These are phyloP conservation scores for Aspergillus campestris DNA, from an alignment of 495 filamentous ascomycete species.

Conservation along the genomic window DNA sequence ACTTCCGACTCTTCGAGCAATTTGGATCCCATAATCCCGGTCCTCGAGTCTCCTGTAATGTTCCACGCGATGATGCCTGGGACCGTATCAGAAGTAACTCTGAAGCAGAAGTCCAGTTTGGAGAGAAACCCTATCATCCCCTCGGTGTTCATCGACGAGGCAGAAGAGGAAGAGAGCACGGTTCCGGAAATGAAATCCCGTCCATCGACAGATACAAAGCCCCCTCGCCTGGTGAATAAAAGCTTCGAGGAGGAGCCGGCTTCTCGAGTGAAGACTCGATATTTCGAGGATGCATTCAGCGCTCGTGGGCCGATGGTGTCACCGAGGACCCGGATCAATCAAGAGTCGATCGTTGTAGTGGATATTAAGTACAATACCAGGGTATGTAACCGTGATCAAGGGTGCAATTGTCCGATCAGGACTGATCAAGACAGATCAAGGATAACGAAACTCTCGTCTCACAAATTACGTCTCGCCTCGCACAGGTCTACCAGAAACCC, in stretches of 20 bases:
- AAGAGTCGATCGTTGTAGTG: constrained; percentile 64
- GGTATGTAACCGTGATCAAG: constrained; percentile 38
- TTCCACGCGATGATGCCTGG: constrained; percentile 10
- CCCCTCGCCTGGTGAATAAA: constrained; percentile 5
- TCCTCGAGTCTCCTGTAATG: constrained; percentile 15
- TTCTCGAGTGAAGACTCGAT: constrained; percentile 35
- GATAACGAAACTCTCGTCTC: constrained; percentile 47
- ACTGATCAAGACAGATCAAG: constrained; percentile 19
- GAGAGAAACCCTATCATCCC: constrained; percentile 9
- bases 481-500: constrained; percentile 62
- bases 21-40: constrained; percentile 11
- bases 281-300: constrained; percentile 54
- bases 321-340: constrained; percentile 48
- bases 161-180: constrained; percentile 18
- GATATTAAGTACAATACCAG: constrained; percentile 81
- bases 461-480: constrained; percentile 58
- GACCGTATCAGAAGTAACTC: constrained; percentile 8
- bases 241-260: constrained; percentile 15
- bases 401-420: not conserved
- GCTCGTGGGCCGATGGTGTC: constrained; percentile 42
- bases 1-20: constrained; percentile 12
- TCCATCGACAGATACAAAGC: constrained; percentile 8
- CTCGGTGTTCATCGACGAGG: constrained; percentile 20
- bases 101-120: constrained; percentile 11
- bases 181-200: constrained; percentile 3